Percentiles rank a stretch among this genome's conserved stretches.
These are phyloP conservation scores for Blastobotrys muscicola DNA, from an alignment of 805 yeast genomes.

Conservation along the genomic window DNA sequence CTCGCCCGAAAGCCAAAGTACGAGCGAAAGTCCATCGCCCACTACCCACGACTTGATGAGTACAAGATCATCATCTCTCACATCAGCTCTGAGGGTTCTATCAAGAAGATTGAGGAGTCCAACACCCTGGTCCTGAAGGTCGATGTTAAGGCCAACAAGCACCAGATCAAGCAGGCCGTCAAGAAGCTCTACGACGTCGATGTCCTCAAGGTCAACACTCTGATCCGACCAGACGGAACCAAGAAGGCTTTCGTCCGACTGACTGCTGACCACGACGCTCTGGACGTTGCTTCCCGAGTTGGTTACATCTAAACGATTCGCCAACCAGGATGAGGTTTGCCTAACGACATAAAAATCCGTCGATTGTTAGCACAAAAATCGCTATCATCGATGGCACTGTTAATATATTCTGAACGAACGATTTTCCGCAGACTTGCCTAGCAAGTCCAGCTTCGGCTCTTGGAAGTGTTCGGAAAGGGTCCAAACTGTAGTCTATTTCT, in stretches of 20 bases:
- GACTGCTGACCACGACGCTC: slow-evolving; percentile 98
- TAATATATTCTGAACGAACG: no score
- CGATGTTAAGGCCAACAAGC: slow-evolving; percentile 93
- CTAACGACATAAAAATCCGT: no score
- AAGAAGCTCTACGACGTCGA: slow-evolving; percentile 98
- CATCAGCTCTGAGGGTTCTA: slow-evolving; percentile 96
- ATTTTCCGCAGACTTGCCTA: no score
- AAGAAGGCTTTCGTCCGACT: slow-evolving; percentile 99
- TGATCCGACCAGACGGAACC: slow-evolving; percentile 98
- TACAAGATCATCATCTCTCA: slow-evolving; percentile 91
- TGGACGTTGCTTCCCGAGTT: slow-evolving; percentile 99
- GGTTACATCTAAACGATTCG: slow-evolving; percentile 75
- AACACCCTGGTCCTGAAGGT: slow-evolving; percentile 99
- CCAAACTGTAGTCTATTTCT: no score
- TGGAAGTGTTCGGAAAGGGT: no score
- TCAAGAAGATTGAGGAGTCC: slow-evolving; percentile 99
- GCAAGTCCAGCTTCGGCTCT: no score
- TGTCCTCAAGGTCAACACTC: slow-evolving; percentile 87
- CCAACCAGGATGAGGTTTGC: no score
- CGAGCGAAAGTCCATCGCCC: slow-evolving; percentile 93
- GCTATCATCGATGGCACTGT: no score
- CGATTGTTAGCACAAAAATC: no score
- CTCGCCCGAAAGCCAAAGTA: slow-evolving; percentile 92
- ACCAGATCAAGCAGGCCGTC: slow-evolving; percentile 96
- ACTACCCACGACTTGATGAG: slow-evolving; percentile 93